Conservation (phyloP, 2,329 filamentous ascomycete genomes). For the Hymenoscyphus salicellus region DNA sequence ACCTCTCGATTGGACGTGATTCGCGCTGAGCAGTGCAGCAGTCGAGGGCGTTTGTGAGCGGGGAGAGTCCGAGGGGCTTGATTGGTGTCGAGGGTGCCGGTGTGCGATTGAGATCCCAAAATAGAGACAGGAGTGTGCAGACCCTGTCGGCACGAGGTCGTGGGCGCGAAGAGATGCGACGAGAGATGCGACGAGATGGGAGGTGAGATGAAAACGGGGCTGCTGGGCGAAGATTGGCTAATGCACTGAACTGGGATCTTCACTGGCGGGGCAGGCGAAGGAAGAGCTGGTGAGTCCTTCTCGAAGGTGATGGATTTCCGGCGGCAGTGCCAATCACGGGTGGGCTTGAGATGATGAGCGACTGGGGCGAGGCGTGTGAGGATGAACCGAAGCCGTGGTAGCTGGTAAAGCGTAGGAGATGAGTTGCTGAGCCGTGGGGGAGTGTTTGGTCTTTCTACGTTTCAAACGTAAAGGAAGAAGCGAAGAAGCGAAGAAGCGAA, state of each 20-base stretch:
- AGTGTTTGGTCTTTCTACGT: not conserved
- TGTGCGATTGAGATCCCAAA: not conserved
- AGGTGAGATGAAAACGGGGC: not conserved
- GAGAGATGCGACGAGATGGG: not conserved
- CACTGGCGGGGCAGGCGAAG: constrained; percentile 3
- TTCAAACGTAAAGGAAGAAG: not conserved
- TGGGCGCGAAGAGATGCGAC: not conserved
- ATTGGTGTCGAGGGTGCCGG: not conserved
- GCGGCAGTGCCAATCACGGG: not conserved
- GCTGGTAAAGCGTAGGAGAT: not conserved
- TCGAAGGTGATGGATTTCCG: constrained; percentile 7
- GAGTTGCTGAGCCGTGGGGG: not conserved
- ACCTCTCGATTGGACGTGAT: constrained; percentile 28
- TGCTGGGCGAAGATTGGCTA: constrained; percentile 16
- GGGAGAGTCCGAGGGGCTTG: constrained; percentile 7
- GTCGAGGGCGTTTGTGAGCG: constrained; percentile 24
- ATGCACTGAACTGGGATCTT: not conserved
- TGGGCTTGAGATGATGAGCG: not conserved
- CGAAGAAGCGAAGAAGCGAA: not conserved
- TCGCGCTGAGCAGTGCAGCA: constrained; percentile 20
- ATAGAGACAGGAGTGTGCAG: constrained; percentile 1
- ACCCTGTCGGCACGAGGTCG: constrained; percentile 1
- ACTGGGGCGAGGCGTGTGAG: constrained; percentile 3
- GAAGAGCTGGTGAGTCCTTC: constrained; percentile 3
- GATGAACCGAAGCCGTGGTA: constrained; percentile 4